Base-by-base conservation (phyloP, 768 basidiomycete genomes). In the Psilocybe azurescens region DNA sequence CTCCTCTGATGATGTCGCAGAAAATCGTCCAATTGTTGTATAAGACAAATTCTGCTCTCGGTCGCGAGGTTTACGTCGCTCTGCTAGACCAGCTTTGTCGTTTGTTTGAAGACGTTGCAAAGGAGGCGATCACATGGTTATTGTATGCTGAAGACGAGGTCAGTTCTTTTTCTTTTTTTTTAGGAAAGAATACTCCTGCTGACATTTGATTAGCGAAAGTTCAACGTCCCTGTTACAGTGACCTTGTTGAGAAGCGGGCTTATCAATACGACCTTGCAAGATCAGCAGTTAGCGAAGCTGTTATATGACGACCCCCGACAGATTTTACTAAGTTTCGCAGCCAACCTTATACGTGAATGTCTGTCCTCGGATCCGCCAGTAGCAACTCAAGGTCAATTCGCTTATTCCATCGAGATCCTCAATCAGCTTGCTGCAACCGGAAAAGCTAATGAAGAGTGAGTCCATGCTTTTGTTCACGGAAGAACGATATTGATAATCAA, bases 141-240 rank as follows among this genome's bases (percentile, higher is more conserved):
- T 78, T 98, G 49, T 97, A 95, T 72, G 93, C 97, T 3, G 96
- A 99, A 72, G 97, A 99, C 72, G 93, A 96, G 79, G 95, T 95
- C 59, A 59, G 87, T 79, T 24, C 24, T 24, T 24, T 5, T 16
- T 10, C 33, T 16, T 65, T 51, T 18, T 18, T 11, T 18, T 29
- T 13, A 7, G 36, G 20, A 38, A 52, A 10, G 57, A 29, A 47
- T 52, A 39, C 28, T 1, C 57, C 67, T 41, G 66, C 50, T 47
- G 57, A 63, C 14, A 18, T 41, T 36, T 64, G 9, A 8, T 32
- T 68, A 96, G 94, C 94, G 97, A 69, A 99, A 99, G 78, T 91
- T 93, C 77, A 98, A 98, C 71, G 89, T 99, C 10, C 87, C 95
- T 10, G 97, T 97, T 65, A 97, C 95, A 0, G 88, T 94, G 30